Conservation (phyloP, 345 rosid species). For the Aquilaria yunnanensis region DNA sequence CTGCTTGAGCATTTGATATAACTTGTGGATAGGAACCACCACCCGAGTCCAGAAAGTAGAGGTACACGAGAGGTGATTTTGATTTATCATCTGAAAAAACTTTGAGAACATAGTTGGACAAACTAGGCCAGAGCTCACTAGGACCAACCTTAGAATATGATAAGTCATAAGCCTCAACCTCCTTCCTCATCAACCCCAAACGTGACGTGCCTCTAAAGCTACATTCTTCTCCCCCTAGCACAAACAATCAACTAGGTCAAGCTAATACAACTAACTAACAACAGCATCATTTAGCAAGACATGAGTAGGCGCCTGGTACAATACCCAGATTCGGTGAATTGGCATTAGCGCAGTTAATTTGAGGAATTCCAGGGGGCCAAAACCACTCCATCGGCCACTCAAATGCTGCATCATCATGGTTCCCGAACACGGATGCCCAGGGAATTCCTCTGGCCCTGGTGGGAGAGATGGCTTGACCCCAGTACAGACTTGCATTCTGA, state of each 20-base stretch:
- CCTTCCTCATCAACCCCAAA: slow-evolving; percentile 49
- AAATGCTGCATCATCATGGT: slow-evolving; percentile 81
- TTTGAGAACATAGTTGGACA: slow-evolving; percentile 63
- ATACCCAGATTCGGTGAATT: slow-evolving; percentile 37
- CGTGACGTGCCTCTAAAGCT: slow-evolving; percentile 50
- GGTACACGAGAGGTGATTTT: slow-evolving; percentile 28
- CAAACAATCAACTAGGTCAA: background rate
- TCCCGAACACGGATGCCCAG: slow-evolving; percentile 76
- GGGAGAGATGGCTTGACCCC: slow-evolving; percentile 81
- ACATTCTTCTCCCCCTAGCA: slow-evolving; percentile 36
- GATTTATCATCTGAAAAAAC: slow-evolving; percentile 36
- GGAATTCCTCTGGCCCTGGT: slow-evolving; percentile 61
- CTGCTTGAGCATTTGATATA: slow-evolving; percentile 64
- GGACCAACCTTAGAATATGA: slow-evolving; percentile 56
- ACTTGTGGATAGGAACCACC: slow-evolving; percentile 90
- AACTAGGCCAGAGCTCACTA: slow-evolving; percentile 69
- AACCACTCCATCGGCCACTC: slow-evolving; percentile 87
- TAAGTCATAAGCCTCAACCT: slow-evolving; percentile 34
- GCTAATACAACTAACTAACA: background rate
- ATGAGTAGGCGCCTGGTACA: background rate
- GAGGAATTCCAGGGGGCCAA: slow-evolving; percentile 66
- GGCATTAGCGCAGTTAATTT: slow-evolving; percentile 33
- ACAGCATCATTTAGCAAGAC: slow-evolving; percentile 1
- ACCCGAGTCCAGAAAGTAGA: slow-evolving; percentile 90
- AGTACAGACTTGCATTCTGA: slow-evolving; percentile 69